Percentiles rank a stretch among this genome's conserved stretches.
Evolutionary conservation across 345 rosid species (phyloP).

Genomic region (Physaria fendleri): DNA sequence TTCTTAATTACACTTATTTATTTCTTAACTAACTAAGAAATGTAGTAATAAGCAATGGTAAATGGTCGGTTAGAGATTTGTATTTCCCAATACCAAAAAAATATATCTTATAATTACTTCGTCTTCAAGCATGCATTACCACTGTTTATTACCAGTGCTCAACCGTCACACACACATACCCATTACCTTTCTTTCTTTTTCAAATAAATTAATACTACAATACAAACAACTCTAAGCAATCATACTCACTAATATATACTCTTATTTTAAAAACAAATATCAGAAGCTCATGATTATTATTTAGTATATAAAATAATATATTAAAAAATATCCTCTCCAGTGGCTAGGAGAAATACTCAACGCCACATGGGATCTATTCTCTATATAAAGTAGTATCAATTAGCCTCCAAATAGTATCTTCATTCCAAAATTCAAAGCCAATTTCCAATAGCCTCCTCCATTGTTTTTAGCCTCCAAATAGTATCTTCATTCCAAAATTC

Average conservation of each 20-base stretch:
- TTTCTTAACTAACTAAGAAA: not conserved
- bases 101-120: constrained; percentile 14
- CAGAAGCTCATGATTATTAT: constrained; percentile 17
- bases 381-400: constrained; percentile 24
- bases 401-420: constrained; percentile 5
- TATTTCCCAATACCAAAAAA: constrained; percentile 12
- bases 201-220: not conserved
- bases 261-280: constrained; percentile 4
- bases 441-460: not conserved
- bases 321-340: constrained; percentile 1
- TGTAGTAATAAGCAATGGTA: not conserved
- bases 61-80: constrained; percentile 28
- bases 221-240: constrained; percentile 22
- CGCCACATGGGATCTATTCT: constrained; percentile 21
- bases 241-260: constrained; percentile 21
- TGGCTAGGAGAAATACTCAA: constrained; percentile 18
- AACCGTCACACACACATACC: constrained; percentile 26
- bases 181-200: constrained; percentile 14
- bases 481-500: constrained; percentile 24
- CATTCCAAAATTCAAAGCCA: constrained; percentile 24
- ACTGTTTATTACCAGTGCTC: constrained; percentile 25
- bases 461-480: constrained; percentile 7
- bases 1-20: not conserved
- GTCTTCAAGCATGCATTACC: constrained; percentile 23
- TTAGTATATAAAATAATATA: not conserved